Evolutionary conservation across 2,329 filamentous ascomycete genomes (phyloP).

Genomic region (Neopestalotiopsis sp.): DNA sequence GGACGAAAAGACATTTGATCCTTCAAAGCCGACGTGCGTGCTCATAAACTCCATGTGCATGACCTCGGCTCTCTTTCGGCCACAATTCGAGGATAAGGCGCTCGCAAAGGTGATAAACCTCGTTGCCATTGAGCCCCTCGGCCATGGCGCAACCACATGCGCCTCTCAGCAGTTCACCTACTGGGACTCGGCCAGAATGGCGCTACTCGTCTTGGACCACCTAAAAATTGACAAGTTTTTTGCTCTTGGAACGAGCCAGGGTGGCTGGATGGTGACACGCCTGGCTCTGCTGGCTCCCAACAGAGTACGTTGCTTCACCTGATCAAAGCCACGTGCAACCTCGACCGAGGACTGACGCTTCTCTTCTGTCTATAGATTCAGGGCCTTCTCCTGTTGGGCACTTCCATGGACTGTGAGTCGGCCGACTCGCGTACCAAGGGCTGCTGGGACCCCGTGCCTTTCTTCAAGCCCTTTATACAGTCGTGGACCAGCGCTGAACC

Average conservation of each 20-base stretch:
- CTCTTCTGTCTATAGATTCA: slow-evolving; percentile 42
- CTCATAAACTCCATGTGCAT: slow-evolving; percentile 60
- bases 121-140: slow-evolving; percentile 58
- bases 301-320: slow-evolving; percentile 39
- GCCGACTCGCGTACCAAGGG: slow-evolving; percentile 49
- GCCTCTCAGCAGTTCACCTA: slow-evolving; percentile 57
- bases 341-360: not conserved
- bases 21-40: slow-evolving; percentile 55
- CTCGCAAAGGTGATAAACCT: slow-evolving; percentile 52
- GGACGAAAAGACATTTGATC: slow-evolving; percentile 49
- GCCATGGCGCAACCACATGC: slow-evolving; percentile 53
- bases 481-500: slow-evolving; percentile 44
- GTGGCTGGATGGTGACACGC: slow-evolving; percentile 55
- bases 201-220: slow-evolving; percentile 60
- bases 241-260: slow-evolving; percentile 57
- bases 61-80: slow-evolving; percentile 50
- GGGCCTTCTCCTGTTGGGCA: slow-evolving; percentile 54
- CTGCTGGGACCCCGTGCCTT: slow-evolving; percentile 54
- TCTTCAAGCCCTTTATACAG: slow-evolving; percentile 48
- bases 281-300: slow-evolving; percentile 58
- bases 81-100: slow-evolving; percentile 46
- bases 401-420: slow-evolving; percentile 60
- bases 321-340: not conserved
- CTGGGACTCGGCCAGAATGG: slow-evolving; percentile 61
- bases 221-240: slow-evolving; percentile 54